Evolutionary conservation across 2,329 filamentous ascomycete genomes (phyloP), one percentile per base, ranked within the genome.

Genomic region (Chrysoporthe cubensis): DNA sequence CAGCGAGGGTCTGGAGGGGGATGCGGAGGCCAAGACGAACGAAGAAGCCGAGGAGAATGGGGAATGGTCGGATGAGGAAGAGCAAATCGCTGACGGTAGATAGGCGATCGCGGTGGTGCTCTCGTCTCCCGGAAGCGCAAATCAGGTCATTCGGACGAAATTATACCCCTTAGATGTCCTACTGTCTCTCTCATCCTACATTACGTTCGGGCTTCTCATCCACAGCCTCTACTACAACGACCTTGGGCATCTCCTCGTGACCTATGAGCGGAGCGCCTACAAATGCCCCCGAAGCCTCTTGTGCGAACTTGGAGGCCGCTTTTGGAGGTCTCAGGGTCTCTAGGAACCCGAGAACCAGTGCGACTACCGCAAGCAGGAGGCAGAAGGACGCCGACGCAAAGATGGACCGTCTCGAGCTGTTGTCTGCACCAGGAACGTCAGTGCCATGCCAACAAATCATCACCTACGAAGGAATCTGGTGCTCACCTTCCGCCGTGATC

Each of bases 11-110:
- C 75, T 82, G 71, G 85, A 75, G 56, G 86, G 81, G 46, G 85
- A 80, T 74, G 84, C 76, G 59, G 85, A 81, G 77, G 83, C 80
- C 73, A 80, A 80, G 73, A 76, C 82, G 37, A 85, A 86, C 64
- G 80, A 84, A 69, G 74, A 75, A 67, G 82, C 83, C 78, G 84
- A 85, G 61, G 79, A 84, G 34, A 80, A 82, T 0, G 83, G 79
- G 3, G 83, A 85, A 52, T 87, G 83, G 83, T 83, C 86, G 72
- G 83, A 85, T 42, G 83, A 85, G 71, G 77, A 82, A 66, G 76
- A 80, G 52, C 80, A 83, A 71, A 79, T 79, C 56, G 69, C 69
- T 43, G 56, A 69, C 18, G 64, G 62, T 48, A 52, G 62, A 32
- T 69, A 69, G 65, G 18, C 44, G 34, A 50, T 14, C 7, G 7